phyloP scores from a whole-genome alignment of 495 filamentous ascomycete genomes.

The Usnea hakonensis region DNA sequence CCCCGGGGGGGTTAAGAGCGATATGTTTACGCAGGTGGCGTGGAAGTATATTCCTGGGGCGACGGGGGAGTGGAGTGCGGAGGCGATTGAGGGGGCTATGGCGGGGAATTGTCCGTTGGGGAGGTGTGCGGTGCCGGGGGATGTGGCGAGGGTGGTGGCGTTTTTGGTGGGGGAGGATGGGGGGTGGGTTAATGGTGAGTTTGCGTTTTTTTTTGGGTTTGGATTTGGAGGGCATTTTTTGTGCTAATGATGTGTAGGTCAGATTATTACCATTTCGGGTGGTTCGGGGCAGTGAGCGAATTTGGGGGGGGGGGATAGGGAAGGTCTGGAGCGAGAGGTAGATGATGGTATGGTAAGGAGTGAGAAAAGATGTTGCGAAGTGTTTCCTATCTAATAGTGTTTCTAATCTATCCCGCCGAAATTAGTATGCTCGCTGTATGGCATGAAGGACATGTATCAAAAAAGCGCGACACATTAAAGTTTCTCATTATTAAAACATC shows the following conservation, averaged over 20 bases:
- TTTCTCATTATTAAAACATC: background rate
- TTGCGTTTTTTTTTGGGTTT: background rate
- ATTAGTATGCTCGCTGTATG: background rate
- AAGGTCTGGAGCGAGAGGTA: background rate
- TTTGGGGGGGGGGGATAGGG: background rate
- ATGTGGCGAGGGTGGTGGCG: conserved; percentile 56
- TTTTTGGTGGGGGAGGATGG: conserved; percentile 59
- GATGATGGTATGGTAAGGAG: background rate
- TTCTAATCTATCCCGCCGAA: background rate
- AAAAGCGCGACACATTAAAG: no score
- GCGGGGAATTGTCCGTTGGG: conserved; percentile 50
- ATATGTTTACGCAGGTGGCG: conserved; percentile 61
- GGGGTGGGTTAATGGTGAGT: conserved; percentile 60
- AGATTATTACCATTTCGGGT: conserved; percentile 23
- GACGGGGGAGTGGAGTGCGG: conserved; percentile 23
- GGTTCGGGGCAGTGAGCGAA: conserved; percentile 17
- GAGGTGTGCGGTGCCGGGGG: conserved; percentile 55
- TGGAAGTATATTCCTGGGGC: conserved; percentile 57
- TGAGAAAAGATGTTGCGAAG: no score
- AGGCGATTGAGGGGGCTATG: conserved; percentile 34
- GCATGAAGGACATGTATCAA: no score
- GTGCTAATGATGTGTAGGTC: conserved; percentile 15
- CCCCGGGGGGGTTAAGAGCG: conserved; percentile 60
- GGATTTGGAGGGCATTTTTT: background rate
- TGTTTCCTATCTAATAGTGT: background rate